Evolutionary conservation across 2,329 filamentous ascomycete species (phyloP).

Genomic region (Diaporthe vaccinii): DNA sequence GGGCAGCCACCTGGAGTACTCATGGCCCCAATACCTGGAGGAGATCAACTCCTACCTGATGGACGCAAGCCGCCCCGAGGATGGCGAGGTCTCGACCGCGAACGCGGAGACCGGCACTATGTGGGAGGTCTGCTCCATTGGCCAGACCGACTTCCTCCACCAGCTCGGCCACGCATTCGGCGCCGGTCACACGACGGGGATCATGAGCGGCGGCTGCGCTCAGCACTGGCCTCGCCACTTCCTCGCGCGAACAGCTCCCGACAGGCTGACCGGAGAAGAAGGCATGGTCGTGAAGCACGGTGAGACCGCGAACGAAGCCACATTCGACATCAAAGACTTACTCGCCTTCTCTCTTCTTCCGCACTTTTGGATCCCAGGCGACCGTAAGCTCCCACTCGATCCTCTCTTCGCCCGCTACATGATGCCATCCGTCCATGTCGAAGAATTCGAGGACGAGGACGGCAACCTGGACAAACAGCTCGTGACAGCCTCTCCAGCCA

Average conservation of each 20-base stretch:
- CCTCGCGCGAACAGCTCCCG: background rate
- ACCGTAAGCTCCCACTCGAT: background rate
- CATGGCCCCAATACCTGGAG: background rate
- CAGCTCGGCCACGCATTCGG: constrained; percentile 1
- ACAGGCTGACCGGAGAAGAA: background rate
- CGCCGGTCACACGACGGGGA: background rate
- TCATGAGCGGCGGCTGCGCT: background rate
- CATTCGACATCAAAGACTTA: background rate
- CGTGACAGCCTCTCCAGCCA: background rate
- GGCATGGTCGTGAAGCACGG: background rate
- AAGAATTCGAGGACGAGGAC: background rate
- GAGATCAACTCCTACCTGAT: background rate
- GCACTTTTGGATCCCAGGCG: background rate
- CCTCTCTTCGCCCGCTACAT: background rate
- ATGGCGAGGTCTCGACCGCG: background rate
- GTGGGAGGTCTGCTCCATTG: background rate
- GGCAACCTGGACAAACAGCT: background rate
- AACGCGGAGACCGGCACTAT: background rate
- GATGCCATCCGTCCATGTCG: background rate
- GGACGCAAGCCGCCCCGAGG: background rate
- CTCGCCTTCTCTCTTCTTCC: background rate
- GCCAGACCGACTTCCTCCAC: background rate
- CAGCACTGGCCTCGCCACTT: constrained; percentile 6
- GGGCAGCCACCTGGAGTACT: background rate
- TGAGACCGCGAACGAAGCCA: background rate